Percentiles rank a stretch among this genome's conserved stretches.
These are phyloP conservation scores for Dothideomycetes sp. DNA, from an alignment of 2,329 filamentous ascomycete genomes.

Conservation along the genomic window DNA sequence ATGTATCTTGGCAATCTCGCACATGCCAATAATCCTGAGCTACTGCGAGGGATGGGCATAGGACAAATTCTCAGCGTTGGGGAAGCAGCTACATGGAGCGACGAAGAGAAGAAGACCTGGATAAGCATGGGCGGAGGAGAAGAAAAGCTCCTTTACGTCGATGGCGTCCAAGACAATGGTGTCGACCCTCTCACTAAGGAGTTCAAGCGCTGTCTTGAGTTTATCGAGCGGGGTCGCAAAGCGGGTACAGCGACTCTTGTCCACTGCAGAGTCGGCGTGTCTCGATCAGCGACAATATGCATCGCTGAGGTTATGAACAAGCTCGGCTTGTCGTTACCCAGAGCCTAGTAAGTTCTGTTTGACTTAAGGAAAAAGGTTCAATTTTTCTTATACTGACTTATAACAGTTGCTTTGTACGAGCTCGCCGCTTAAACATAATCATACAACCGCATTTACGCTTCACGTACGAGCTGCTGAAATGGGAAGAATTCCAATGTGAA, in stretches of 20 bases:
- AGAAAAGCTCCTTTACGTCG: constrained; percentile 59
- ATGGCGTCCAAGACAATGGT: constrained; percentile 90
- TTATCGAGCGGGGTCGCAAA: constrained; percentile 73
- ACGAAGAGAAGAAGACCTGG: constrained; percentile 40
- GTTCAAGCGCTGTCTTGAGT: constrained; percentile 75
- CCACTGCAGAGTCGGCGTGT: constrained; percentile 93
- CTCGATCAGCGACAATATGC: constrained; percentile 89
- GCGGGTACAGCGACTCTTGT: constrained; percentile 80
- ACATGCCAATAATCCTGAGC: constrained; percentile 86
- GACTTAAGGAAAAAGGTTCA: neutral
- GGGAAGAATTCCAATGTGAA: constrained; percentile 70
- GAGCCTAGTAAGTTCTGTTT: constrained; percentile 57
- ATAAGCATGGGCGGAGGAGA: constrained; percentile 16
- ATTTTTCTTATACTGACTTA: neutral
- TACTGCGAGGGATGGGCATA: constrained; percentile 72
- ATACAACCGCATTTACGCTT: constrained; percentile 95
- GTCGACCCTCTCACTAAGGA: constrained; percentile 84
- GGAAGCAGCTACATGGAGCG: constrained; percentile 72
- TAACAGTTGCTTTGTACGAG: constrained; percentile 73
- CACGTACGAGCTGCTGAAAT: constrained; percentile 88
- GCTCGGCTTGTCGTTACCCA: constrained; percentile 69
- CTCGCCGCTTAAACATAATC: constrained; percentile 87
- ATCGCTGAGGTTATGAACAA: constrained; percentile 97
- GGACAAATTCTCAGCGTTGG: constrained; percentile 83
- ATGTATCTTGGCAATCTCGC: constrained; percentile 92